Evolutionary conservation across 306 rosid species (phyloP), one percentile per base, ranked within the genome.

Genomic region (Gillenia trifoliata): DNA sequence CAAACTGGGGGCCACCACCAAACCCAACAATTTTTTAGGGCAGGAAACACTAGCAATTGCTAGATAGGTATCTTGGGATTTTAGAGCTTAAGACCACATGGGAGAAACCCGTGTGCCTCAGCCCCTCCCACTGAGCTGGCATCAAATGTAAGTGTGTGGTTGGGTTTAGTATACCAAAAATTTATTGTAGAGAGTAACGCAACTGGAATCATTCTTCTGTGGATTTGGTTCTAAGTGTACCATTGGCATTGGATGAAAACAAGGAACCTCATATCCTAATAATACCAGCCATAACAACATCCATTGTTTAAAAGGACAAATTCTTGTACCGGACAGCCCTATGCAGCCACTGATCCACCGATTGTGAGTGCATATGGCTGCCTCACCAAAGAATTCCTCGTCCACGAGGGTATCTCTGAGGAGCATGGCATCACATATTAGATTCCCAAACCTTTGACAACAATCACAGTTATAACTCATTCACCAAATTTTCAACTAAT

Each of bases 261-360:
- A 75, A 73, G 66, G 55, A 73, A 73, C 64, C 61, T 54, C 59
- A 62, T 20, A 61, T 59, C 72, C 79, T 60, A 8, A 40, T 59
- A 19, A 43, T 19, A 40, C 52, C 57, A 36, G 38, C 60, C 8
- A 36, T n/a, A n/a, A 57, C 20, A 26, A 28, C 16, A 40, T 60
- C 40, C 40, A 60, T 4, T 72, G 41, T 28, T 41, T 29, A 70
- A 50, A 28, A 33, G n/a, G 38, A 62, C n/a, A 30, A 57, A 30
- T 29, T 29, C 12, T 62, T 30, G 3, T 62, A 30, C 4, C 8
- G 23, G 40, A 15, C 66, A 62, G 23, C 25, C 23, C 40, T 30
- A 62, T 30, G 41, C 15, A 9, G 23, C 15, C 40, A 62, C 66
- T 20, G 8, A 15, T 23, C 40, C 40, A 16, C 23, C 66, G 22